Evolutionary conservation across 352 stramenopile species (phyloP).

Genomic region (Phytophthora rubi): DNA sequence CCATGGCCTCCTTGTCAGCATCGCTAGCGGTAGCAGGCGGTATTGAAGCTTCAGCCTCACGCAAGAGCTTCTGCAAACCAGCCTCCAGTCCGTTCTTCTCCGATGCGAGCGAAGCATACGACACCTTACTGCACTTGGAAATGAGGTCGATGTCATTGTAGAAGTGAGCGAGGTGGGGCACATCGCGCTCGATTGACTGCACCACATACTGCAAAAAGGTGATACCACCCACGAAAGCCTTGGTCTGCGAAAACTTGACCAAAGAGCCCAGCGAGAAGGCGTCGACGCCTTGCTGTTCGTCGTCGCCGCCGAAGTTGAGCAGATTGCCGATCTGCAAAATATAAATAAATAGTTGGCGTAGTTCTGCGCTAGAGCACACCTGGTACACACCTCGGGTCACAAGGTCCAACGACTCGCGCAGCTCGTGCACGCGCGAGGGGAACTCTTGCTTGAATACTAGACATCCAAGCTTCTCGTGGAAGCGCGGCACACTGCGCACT

Average conservation of each 20-base stretch:
- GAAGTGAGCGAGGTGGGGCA: slow-evolving; percentile 75
- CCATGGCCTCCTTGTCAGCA: slow-evolving; percentile 39
- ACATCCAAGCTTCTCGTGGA: slow-evolving; percentile 76
- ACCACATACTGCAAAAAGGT: slow-evolving; percentile 90
- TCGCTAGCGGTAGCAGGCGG: slow-evolving; percentile 29
- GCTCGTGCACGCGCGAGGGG: slow-evolving; percentile 70
- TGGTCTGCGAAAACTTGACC: slow-evolving; percentile 88
- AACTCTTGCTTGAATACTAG: slow-evolving; percentile 90
- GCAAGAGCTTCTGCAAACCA: slow-evolving; percentile 58
- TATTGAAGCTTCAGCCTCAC: slow-evolving; percentile 49
- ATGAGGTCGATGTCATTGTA: slow-evolving; percentile 82
- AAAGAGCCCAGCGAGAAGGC: slow-evolving; percentile 82
- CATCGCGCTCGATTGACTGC: slow-evolving; percentile 83
- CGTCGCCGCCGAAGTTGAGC: slow-evolving; percentile 76
- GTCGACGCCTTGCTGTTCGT: slow-evolving; percentile 44
- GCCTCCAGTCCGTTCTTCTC: slow-evolving; percentile 80
- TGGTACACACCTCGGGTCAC: slow-evolving; percentile 83
- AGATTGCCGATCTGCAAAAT: slow-evolving; percentile 85
- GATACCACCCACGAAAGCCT: slow-evolving; percentile 82
- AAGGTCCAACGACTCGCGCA: slow-evolving; percentile 76
- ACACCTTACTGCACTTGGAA: slow-evolving; percentile 75
- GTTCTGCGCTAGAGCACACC: slow-evolving; percentile 73
- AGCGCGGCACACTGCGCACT: slow-evolving; percentile 69
- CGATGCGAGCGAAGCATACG: slow-evolving; percentile 61
- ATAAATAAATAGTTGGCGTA: slow-evolving; percentile 88